These are phyloP conservation scores for Daldinia concentrica DNA, from an alignment of 495 filamentous ascomycete genomes.

Conservation along the genomic window DNA sequence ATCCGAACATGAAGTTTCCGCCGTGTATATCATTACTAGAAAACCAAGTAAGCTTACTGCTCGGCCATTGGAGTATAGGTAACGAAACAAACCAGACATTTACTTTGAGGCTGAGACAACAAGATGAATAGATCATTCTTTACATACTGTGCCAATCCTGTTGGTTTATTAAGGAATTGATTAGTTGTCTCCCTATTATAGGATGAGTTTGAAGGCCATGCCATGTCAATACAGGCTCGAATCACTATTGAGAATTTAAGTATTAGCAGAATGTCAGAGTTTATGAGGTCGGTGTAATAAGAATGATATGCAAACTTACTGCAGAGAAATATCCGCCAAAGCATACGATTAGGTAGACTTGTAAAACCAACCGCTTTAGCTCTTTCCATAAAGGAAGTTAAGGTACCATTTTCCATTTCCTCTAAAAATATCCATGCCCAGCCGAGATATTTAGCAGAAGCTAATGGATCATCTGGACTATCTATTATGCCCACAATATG, in stretches of 20 bases:
- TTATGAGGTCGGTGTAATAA: background rate
- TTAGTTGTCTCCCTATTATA: background rate
- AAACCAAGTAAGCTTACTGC: background rate
- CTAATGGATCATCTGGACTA: background rate
- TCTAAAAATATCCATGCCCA: background rate
- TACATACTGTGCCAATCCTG: background rate
- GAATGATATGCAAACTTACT: background rate
- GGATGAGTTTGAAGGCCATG: background rate
- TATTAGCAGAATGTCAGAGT: background rate
- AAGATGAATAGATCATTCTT: background rate
- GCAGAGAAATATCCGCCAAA: background rate
- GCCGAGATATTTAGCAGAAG: background rate
- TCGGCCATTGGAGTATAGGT: background rate
- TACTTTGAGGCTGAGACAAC: background rate
- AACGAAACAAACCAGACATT: background rate
- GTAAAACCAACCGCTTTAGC: background rate
- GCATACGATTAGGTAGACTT: background rate
- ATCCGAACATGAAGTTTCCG: background rate
- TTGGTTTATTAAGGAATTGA: background rate
- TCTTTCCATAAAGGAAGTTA: background rate
- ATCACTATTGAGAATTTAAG: background rate
- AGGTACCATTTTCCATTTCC: background rate
- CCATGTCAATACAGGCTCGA: background rate
- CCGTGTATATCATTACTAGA: background rate
- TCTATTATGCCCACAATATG: background rate